Base-by-base conservation (phyloP, 176 grass and related monocot genomes). In the Chrysopogon serrulatus region DNA sequence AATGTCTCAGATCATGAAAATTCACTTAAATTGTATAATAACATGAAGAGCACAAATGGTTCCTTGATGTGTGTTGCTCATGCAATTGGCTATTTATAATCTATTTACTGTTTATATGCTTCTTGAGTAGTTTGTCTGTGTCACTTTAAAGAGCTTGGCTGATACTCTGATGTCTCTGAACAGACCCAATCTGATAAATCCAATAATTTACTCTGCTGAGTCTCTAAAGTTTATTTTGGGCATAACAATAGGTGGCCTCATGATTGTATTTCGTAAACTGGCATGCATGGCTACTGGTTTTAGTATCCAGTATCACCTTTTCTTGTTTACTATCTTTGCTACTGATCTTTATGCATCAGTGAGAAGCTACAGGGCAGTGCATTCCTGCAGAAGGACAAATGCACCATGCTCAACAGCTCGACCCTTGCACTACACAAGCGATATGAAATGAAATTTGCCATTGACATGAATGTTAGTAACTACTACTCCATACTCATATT, bases 361-460 rank as follows among this genome's bases (percentile, higher is more conserved):
- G 33, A 77, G 71, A 76, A 56, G 61, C 28, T 82, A 45, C n/a
- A 76, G 62, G 62, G 47, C 5, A 77, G 2, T 34, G 40, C 44
- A 73, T 77, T 65, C 47, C 30, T 66, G 31, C 8, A n/a, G 34
- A 66, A 74, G 36, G 45, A 21, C 10, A 79, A 76, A 74, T 67
- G 27, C 49, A 57, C 35, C 35, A 80, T 80, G 24, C 34, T 56
- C 33, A 40, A 77, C 1, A n/a, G 19, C 8, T 56, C 51, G n/a
- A 44, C 31, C 19, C 60, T 76, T 35, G n/a, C 78, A 57, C 4
- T 73, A 31, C 83, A 66, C 2, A 65, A 31, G 18, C 14, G 9
- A 74, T 81, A 34, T 85, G 51, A 60, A 39, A 80, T 64, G 27
- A n/a, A 61, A 79, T 68, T 79, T 72, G 9, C 23, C 15, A 30